Base-by-base conservation (phyloP, 2,329 filamentous ascomycete species). In the Lachnellula cervina region DNA sequence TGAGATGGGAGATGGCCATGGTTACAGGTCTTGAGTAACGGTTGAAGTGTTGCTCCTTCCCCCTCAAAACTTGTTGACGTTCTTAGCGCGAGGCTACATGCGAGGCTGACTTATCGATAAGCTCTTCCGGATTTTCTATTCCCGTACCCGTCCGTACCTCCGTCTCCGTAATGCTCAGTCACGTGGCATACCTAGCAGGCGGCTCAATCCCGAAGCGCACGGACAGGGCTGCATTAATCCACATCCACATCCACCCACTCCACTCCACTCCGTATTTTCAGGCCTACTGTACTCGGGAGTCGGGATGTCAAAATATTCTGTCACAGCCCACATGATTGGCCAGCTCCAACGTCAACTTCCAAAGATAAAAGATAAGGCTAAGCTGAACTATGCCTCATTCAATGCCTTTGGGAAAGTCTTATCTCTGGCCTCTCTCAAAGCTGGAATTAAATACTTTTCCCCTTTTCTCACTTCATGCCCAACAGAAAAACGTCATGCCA, bases 351-450 rank as follows among this genome's bases (percentile, higher is more conserved):
- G 44, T 16, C 44, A 17, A 17, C 13, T 5, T 14, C 1, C 28
- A 44, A 49, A 25, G 59, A 61, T 60, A 60, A 44, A 49, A 25
- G 59, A 61, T 60, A 60, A 60, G 54, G 54, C 58, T 58, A 58
- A 47, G 14, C 7, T 17, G 17, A 42, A 38, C 50, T 40, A 49
- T 40, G 16, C 56, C 54, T 16, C n/a, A 42, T 51, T 34, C 19
- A 23, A 46, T 4, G 44, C 37, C 4, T 51, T 52, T 54, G 49
- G 44, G 49, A 58, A 16, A 25, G 55, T 40, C 51, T 59, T 62
- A 62, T 62, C 60, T 62, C 49, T 54, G 52, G 50, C 54, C 54
- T 60, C 56, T 60, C 51, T 38, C 49, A 28, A 42, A 35, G 42
- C 35, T 38, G 43, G 19, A 17, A 17, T 4, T 44, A 13, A 23